Conservation (phyloP, 2,329 filamentous ascomycete genomes). For the Zymoseptoria crescenta region DNA sequence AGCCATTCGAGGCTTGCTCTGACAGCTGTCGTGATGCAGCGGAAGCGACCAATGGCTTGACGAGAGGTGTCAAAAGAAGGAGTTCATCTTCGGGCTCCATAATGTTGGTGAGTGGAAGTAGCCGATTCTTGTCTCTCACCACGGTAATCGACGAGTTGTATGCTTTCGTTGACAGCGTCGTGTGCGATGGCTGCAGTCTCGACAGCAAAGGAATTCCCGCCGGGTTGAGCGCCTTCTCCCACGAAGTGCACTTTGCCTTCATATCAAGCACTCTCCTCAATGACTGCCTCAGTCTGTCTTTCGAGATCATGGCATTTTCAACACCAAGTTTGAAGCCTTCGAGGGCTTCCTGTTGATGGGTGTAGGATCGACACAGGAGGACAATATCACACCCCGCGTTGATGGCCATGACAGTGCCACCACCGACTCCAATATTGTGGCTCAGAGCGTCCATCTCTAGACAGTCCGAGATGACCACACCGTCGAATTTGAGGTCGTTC, state of each 20-base stretch:
- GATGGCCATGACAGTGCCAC: conserved; percentile 94
- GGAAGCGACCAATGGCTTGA: conserved; percentile 87
- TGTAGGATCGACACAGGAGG: conserved; percentile 77
- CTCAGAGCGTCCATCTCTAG: conserved; percentile 94
- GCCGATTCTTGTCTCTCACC: conserved; percentile 76
- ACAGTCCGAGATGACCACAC: conserved; percentile 91
- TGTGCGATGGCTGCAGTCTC: conserved; percentile 73
- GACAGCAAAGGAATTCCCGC: conserved; percentile 69
- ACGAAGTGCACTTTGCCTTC: conserved; percentile 79
- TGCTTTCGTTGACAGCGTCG: conserved; percentile 70
- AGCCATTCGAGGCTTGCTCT: conserved; percentile 51
- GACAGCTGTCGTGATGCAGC: conserved; percentile 66
- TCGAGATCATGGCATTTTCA: conserved; percentile 82
- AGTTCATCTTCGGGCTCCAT: conserved; percentile 81
- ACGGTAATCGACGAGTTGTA: conserved; percentile 93
- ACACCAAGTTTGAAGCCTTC: conserved; percentile 81
- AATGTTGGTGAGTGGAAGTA: conserved; percentile 73
- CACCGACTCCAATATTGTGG: conserved; percentile 93
- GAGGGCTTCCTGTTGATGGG: conserved; percentile 85
- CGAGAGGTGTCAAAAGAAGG: conserved; percentile 77
- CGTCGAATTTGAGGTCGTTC: conserved; percentile 81
- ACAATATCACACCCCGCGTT: conserved; percentile 93
- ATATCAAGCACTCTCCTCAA: conserved; percentile 68
- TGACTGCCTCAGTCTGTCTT: conserved; percentile 71
- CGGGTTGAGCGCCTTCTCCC: conserved; percentile 85